Evolutionary conservation across 441 rosid species (phyloP).

Genomic region (Euphorbia celastroides): DNA sequence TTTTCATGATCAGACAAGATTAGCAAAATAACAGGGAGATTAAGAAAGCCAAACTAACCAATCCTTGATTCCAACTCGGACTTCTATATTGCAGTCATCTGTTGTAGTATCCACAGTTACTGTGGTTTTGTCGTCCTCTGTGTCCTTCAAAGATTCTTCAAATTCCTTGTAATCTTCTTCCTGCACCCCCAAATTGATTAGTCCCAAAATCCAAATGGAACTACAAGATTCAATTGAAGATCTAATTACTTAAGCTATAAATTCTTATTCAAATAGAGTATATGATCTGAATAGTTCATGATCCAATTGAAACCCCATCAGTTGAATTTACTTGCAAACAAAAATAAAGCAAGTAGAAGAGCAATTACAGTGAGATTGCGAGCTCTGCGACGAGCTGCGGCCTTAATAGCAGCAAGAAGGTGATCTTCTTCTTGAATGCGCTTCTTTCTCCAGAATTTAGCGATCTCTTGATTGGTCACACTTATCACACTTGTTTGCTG

Average conservation of each 20-base stretch:
- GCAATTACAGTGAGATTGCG: constrained; percentile 59
- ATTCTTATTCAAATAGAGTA: too few species aligned
- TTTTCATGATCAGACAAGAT: neutral
- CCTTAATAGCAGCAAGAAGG: constrained; percentile 69
- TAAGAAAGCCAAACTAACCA: constrained; percentile 45
- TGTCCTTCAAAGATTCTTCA: constrained; percentile 51
- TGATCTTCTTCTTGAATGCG: constrained; percentile 70
- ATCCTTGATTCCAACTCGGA: constrained; percentile 64
- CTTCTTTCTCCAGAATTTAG: constrained; percentile 73
- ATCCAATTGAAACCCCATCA: neutral
- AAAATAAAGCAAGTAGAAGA: neutral
- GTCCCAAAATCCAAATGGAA: neutral
- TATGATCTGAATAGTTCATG: too few species aligned
- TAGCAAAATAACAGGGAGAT: neutral
- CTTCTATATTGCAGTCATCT: constrained; percentile 28
- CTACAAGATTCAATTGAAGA: too few species aligned
- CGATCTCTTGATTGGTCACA: constrained; percentile 72
- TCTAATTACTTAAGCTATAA: neutral
- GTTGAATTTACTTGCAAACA: neutral
- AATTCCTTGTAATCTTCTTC: constrained; percentile 51
- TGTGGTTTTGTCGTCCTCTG: constrained; percentile 8
- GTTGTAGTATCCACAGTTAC: constrained; percentile 1
- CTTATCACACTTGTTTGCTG: constrained; percentile 34
- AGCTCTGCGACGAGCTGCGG: constrained; percentile 69
- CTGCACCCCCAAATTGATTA: constrained; percentile 22